Evolutionary conservation across 768 basidiomycete genomes (phyloP), one percentile per base, ranked within the genome.

Genomic region (Leccinum rimulosum): DNA sequence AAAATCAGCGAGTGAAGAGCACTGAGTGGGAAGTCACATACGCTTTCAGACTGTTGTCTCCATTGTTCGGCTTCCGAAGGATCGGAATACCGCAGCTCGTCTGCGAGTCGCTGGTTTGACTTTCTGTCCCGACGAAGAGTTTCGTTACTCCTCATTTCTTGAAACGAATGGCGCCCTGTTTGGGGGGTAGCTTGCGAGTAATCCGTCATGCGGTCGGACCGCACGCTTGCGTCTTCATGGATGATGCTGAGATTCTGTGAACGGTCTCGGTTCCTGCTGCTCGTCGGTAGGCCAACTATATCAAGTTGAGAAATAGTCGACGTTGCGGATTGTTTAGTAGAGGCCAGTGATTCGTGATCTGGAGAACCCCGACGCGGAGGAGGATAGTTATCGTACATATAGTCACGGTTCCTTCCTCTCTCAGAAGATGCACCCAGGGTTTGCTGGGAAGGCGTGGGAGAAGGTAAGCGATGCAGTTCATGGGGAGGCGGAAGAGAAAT

Each of bases 401-500:
- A 70, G n/a, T 70, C 71, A 27, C 61, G 66, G 30, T 35, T 48
- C 49, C 65, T 62, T 25, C 60, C 47, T 35, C 67, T 62, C 36
- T 74, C 73, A 2, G 64, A 52, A 30, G 55, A 11, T 6, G 47
- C 63, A 12, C 59, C 71, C 38, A 63, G 12, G 3, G 64, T 66
- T 15, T 19, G 69, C 22, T 68, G 69, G 47, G 69, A 74, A 9
- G 64, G 69, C 4, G 69, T 62, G 7, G 71, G 68, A 28, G 73
- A 74, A 19, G 71, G 60, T 28, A 71, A 59, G 36, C 68, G 68
- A 17, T 71, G 74, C 19, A 84, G 60, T 58, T 78, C 82, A 56
- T 83, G 80, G 1, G 84, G 84, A 19, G 82, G 78, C 6, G 82
- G 82, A n/a, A 84, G 70, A 5, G 69, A 60, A 17, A 82, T 81